Evolutionary conservation across 2,329 filamentous ascomycete species (phyloP).

Genomic region (Magnaporthiopsis incrustans): DNA sequence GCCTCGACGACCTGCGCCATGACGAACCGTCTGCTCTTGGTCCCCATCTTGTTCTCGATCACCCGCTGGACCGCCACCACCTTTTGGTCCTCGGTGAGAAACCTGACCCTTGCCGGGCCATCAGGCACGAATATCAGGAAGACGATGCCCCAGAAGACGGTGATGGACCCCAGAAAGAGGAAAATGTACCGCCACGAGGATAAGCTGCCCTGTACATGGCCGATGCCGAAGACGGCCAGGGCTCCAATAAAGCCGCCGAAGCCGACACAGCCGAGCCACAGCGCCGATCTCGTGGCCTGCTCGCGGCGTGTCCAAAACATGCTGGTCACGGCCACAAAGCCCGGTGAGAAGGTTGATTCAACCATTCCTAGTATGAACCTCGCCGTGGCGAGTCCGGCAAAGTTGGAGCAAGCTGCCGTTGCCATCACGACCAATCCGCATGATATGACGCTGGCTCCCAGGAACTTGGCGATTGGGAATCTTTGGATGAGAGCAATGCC

Average conservation of each 20-base stretch:
- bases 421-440: background rate
- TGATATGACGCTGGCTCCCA: background rate
- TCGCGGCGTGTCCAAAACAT: slow-evolving; percentile 36
- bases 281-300: slow-evolving; percentile 29
- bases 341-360: background rate
- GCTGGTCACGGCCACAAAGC: background rate
- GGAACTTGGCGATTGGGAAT: background rate
- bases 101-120: slow-evolving; percentile 52
- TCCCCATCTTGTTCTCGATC: slow-evolving; percentile 15
- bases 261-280: slow-evolving; percentile 35
- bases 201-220: slow-evolving; percentile 29
- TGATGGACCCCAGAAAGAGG: slow-evolving; percentile 8
- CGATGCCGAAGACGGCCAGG: slow-evolving; percentile 39
- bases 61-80: slow-evolving; percentile 47
- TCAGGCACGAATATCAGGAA: slow-evolving; percentile 31
- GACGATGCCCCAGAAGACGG: slow-evolving; percentile 28
- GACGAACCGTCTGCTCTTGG: slow-evolving; percentile 18
- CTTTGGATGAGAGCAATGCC: background rate
- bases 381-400: background rate
- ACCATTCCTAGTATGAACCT: background rate
- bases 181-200: slow-evolving; percentile 24
- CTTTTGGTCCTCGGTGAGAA: slow-evolving; percentile 49
- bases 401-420: background rate
- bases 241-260: slow-evolving; percentile 36
- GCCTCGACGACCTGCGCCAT: slow-evolving; percentile 17